Evolutionary conservation across 192 early-diverging fungal species (phyloP), one percentile per base, ranked within the genome.

Genomic region (Chytriomyces sp.): DNA sequence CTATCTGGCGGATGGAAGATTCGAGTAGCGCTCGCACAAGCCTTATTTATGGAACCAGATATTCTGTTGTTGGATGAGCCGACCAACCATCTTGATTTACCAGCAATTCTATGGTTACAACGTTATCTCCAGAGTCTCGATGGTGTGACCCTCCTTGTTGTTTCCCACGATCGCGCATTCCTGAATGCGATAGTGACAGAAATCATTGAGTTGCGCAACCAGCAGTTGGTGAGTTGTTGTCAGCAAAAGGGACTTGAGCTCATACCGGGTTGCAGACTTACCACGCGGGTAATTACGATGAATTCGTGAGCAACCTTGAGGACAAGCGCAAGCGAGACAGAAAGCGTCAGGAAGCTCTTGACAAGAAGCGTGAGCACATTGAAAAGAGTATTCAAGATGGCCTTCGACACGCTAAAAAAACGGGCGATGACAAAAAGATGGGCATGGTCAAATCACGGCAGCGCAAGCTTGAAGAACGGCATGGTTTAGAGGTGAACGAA

Each of bases 1-100:
- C 85, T 92, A 39, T 89, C 88, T 12, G 94, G 95, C 70, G 95
- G 94, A 38, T 98, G 94, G 95, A 83, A 88, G 65, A 97, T 94
- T 84, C 84, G 93, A 26, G 88, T 94, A 10, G 91, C 94, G 5
- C 82, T 94, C 30, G 95, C 94, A 31, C 84, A 90, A 70, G 93
- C 93, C 33, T 81, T 98, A 71, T 90, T 93, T 64, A 68, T 95
- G 57, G 78, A 91, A 68, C 93, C 93, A 1, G 89, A 94, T 75
- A 77, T 96, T 39, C 83, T 98, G 25, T 82, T 96, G 38, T 79
- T 99, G 91, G n/a, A n/a, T n/a, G n/a, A n/a, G n/a, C n/a, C n/a
- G n/a, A n/a, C n/a, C n/a, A n/a, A n/a, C n/a, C n/a, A 93, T 75
- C 82, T 97, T 74, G 95, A 98, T 72, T 77, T 98, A 38, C 90